phyloP scores from a whole-genome alignment of 129 eudicot genomes.

The Lactuca saligna region DNA sequence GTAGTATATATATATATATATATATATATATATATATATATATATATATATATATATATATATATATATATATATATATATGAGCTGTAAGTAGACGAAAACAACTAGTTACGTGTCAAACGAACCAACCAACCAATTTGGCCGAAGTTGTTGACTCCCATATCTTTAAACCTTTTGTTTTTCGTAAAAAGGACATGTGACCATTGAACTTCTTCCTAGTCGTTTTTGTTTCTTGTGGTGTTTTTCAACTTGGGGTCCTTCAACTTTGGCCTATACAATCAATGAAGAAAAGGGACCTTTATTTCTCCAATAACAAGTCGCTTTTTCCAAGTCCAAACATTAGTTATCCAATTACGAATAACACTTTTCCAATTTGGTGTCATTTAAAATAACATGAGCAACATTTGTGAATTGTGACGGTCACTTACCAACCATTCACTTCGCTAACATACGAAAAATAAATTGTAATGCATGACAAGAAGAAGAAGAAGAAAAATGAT shows the following conservation, averaged over 20 bases:
- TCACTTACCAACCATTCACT: neutral
- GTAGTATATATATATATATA: too few relatives aligned
- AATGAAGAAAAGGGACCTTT: slow-evolving; percentile 11
- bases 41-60: too few relatives aligned
- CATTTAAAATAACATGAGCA: neutral
- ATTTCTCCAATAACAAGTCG: neutral
- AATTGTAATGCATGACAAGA: neutral
- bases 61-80: too few relatives aligned
- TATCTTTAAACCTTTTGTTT: slow-evolving; percentile 22
- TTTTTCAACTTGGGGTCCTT: slow-evolving; percentile 24
- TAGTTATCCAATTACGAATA: slow-evolving; percentile 5
- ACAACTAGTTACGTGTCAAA: slow-evolving; percentile 32
- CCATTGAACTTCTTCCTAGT: slow-evolving; percentile 35
- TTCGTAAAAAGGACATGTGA: slow-evolving; percentile 25
- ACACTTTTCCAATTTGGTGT: neutral
- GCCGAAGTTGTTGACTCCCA: slow-evolving; percentile 39
- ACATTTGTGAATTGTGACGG: neutral
- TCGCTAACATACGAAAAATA: neutral
- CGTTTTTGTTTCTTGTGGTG: slow-evolving; percentile 19
- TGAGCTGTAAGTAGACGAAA: neutral
- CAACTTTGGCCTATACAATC: slow-evolving; percentile 17
- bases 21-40: too few relatives aligned
- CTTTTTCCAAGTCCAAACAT: neutral
- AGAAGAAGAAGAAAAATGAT: neutral
- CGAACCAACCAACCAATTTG: slow-evolving; percentile 33